A percentile compares a stretch with the other conserved stretches of the same genome.
Evolutionary conservation across 495 filamentous ascomycete genomes (phyloP).

Genomic region (Bacidia rubella): DNA sequence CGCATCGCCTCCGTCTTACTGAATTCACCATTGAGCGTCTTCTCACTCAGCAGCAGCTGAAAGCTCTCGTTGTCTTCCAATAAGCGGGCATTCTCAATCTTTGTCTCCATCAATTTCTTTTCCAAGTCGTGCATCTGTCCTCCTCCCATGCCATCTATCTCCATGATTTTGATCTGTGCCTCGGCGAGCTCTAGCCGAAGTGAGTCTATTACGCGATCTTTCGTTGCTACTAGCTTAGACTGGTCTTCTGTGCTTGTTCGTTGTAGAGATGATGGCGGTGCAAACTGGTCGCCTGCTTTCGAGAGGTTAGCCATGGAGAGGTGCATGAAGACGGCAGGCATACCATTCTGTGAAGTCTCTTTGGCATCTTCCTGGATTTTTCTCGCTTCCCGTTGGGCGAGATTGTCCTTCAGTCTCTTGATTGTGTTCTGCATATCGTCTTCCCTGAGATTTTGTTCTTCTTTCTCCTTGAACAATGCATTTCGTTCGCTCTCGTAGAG

Average conservation of each 20-base stretch:
- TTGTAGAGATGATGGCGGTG: conserved; percentile 69
- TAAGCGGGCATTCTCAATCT: conserved; percentile 84
- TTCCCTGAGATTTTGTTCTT: conserved; percentile 67
- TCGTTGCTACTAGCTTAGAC: conserved; percentile 78
- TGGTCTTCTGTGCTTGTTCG: conserved; percentile 73
- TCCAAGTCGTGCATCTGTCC: conserved; percentile 76
- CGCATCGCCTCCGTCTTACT: conserved; percentile 71
- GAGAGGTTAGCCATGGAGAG: not conserved
- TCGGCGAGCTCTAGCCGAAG: conserved; percentile 85
- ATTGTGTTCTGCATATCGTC: conserved; percentile 82
- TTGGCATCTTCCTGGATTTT: conserved; percentile 50
- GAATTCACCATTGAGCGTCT: conserved; percentile 90
- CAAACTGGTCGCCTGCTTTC: conserved; percentile 61
- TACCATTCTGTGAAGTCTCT: conserved; percentile 57
- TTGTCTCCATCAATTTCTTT: conserved; percentile 71
- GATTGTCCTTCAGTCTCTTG: conserved; percentile 75
- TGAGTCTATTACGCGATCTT: conserved; percentile 90
- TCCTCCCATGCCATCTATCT: conserved; percentile 84
- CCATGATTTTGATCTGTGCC: conserved; percentile 86
- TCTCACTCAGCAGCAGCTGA: conserved; percentile 82
- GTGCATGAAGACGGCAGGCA: conserved; percentile 20
- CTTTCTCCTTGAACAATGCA: conserved; percentile 78
- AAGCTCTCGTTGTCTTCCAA: conserved; percentile 99
- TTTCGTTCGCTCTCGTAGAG: conserved; percentile 83
- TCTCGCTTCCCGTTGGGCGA: conserved; percentile 54